These are phyloP conservation scores for Acrasis kona DNA, from an alignment of 78 protist species.

Conservation along the genomic window DNA sequence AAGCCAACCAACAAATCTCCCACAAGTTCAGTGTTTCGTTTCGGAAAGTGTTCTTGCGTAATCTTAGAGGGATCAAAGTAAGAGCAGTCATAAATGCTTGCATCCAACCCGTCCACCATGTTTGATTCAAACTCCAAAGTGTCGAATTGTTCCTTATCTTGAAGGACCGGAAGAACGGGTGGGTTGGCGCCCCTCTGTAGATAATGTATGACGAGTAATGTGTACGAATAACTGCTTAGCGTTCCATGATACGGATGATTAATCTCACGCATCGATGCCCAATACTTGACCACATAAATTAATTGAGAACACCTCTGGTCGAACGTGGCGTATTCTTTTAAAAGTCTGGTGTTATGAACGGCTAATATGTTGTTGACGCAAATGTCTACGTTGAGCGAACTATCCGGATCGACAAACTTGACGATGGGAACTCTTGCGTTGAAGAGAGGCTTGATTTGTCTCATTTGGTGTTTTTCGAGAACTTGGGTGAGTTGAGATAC, in stretches of 20 bases:
- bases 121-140: background rate
- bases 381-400: background rate
- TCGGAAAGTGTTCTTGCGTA: background rate
- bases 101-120: background rate
- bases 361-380: background rate
- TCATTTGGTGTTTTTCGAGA: background rate
- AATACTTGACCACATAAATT: background rate
- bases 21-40: background rate
- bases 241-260: background rate
- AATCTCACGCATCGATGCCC: background rate
- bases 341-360: background rate
- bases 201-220: background rate
- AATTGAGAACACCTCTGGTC: background rate
- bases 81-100: background rate
- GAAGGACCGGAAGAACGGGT: conserved; percentile 2
- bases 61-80: background rate
- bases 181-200: background rate
- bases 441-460: too few relatives aligned
- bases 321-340: background rate
- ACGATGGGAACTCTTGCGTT: background rate
- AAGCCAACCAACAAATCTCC: background rate
- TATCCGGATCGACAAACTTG: background rate
- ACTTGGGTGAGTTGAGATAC: background rate
- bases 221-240: background rate
- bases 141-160: background rate